Evolutionary conservation across 2,329 filamentous ascomycete species (phyloP), one percentile per base, ranked within the genome.

Genomic region (Parastagonospora avenae): DNA sequence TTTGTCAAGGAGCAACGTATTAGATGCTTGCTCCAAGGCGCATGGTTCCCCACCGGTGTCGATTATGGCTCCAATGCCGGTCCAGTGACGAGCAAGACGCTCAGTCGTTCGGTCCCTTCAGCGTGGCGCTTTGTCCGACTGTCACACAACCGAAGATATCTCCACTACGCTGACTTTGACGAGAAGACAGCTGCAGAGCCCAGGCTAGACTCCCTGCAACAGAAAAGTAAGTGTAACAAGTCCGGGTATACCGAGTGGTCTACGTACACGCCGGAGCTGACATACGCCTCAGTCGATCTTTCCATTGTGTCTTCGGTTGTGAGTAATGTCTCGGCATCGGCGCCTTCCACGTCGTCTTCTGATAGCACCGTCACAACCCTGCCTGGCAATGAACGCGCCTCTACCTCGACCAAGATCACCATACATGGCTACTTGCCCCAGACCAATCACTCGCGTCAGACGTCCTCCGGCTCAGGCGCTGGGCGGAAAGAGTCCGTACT

Each of bases 1-100:
- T 99, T 99, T 68, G 90, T 97, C 74, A 97, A 96, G 74, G 94
- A 99, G 76, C 94, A 99, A 74, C 86, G 94, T 32, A 90, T 97
- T 54, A 84, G 94, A 46, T 97, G 92, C 69, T 79, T 99, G 33
- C 82, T 97, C 4, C 84, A 91, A 60, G 94, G 94, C 6, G 87
- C 89, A 8, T 99, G 94, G 94, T 99, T 97, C 60, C 80, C 84
- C 3, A 76, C 77, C 40, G 72, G 76, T 72, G 77, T 70, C 75
- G 81, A 73, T 73, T 82, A 76, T 60, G 77, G 72, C 66, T 74
- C 67, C 69, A 83, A 79, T 59, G 76, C 61, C 64, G 80, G 73
- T 45, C 71, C 68, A 55, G 76, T 69, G 54, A 77, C 67, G 52
- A 76, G 73, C 66, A 73, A 75, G 57, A 76, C 64, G 35, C 59